Conservation (phyloP, 2,329 filamentous ascomycete genomes). For the Cordyceps tenuipes region DNA sequence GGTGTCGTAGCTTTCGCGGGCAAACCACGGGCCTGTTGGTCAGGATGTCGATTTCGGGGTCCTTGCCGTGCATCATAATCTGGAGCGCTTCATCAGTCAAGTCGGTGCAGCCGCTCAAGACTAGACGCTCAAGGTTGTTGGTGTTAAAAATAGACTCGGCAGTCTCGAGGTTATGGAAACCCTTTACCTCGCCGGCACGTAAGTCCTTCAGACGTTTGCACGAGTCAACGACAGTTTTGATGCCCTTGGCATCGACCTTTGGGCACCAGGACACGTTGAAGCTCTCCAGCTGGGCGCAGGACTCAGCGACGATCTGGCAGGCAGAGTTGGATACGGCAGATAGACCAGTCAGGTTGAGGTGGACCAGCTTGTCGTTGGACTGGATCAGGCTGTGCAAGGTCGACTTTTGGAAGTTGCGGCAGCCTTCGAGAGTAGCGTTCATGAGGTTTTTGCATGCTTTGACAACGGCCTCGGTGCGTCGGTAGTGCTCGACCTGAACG, state of each 20-base stretch:
- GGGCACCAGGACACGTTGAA: constrained; percentile 93
- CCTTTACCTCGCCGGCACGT: constrained; percentile 70
- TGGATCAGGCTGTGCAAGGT: constrained; percentile 69
- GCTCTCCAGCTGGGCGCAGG: constrained; percentile 72
- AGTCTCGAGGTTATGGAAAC: constrained; percentile 67
- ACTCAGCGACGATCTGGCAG: constrained; percentile 76
- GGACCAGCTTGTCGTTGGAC: constrained; percentile 68
- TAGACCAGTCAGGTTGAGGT: constrained; percentile 80
- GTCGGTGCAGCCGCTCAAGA: constrained; percentile 71
- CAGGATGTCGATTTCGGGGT: constrained; percentile 73
- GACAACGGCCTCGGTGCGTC: constrained; percentile 67
- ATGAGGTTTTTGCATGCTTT: constrained; percentile 80
- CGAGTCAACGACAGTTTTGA: constrained; percentile 62
- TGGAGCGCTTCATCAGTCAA: constrained; percentile 67
- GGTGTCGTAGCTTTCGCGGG: constrained; percentile 67
- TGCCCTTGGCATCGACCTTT: constrained; percentile 69
- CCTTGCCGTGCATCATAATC: constrained; percentile 64
- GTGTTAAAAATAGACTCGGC: constrained; percentile 67
- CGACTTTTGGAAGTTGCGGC: constrained; percentile 69
- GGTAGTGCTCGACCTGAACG: constrained; percentile 77
- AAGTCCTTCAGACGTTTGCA: constrained; percentile 72
- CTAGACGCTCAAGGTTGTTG: constrained; percentile 75
- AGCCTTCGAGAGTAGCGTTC: constrained; percentile 82
- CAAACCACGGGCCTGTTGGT: constrained; percentile 70
- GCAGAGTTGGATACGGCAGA: constrained; percentile 71